Percentiles rank a stretch among this genome's conserved stretches.
Evolutionary conservation across 345 rosid species (phyloP).

Genomic region (Melaleuca quinquenervia): DNA sequence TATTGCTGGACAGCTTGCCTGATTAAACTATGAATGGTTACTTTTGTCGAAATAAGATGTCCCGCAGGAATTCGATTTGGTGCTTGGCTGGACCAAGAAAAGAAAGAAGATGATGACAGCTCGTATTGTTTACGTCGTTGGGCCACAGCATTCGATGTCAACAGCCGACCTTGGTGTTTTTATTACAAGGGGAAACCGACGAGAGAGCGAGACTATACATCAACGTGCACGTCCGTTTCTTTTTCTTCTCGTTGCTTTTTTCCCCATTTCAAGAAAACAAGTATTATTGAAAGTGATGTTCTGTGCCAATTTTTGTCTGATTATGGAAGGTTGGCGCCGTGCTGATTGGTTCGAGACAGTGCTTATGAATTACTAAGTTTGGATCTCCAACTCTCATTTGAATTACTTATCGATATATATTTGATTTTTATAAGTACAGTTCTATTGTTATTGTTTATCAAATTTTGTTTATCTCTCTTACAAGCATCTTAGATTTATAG

Average conservation of each 20-base stretch:
- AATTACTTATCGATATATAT: neutral
- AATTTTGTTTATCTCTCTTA: neutral
- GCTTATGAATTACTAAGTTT: neutral
- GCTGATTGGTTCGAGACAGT: too few species aligned
- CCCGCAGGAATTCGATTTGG: neutral
- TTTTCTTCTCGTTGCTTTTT: too few species aligned
- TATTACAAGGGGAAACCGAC: neutral
- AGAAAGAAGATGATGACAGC: neutral
- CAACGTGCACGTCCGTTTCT: neutral
- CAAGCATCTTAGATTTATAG: neutral
- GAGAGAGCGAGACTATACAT: neutral
- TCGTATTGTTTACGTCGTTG: neutral
- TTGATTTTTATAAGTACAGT: neutral
- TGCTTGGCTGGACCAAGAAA: neutral
- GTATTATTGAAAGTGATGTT: neutral
- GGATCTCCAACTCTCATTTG: neutral
- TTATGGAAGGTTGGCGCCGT: neutral
- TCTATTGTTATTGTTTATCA: neutral
- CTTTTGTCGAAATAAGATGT: neutral
- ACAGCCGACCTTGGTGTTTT: neutral
- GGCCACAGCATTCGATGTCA: neutral
- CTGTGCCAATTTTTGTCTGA: neutral
- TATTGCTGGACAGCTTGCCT: neutral
- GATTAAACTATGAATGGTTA: neutral
- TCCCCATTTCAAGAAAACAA: neutral